phyloP scores from a whole-genome alignment of 495 filamentous ascomycete species.

The Lindgomyces ingoldianus region DNA sequence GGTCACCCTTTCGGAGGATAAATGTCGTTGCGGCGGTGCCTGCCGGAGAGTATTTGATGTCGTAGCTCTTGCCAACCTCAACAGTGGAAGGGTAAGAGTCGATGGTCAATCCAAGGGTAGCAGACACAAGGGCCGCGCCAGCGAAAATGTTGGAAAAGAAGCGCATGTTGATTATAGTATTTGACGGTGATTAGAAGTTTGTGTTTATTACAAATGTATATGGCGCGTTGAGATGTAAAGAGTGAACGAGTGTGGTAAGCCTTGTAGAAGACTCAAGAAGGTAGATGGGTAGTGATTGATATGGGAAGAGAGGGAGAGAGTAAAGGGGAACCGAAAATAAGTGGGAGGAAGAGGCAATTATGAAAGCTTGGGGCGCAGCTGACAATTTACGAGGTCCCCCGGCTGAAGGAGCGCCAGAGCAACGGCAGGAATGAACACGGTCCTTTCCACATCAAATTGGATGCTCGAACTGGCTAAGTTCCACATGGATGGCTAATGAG shows the following conservation, averaged over 20 bases:
- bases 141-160: constrained; percentile 39
- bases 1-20: constrained; percentile 39
- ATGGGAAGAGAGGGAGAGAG: constrained; percentile 4
- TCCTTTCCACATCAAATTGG: constrained; percentile 6
- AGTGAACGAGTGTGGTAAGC: constrained; percentile 31
- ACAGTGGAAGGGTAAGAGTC: constrained; percentile 30
- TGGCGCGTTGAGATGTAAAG: background rate
- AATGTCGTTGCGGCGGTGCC: constrained; percentile 40
- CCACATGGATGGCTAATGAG: constrained; percentile 21
- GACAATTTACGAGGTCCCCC: constrained; percentile 23
- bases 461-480: constrained; percentile 1
- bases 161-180: constrained; percentile 37
- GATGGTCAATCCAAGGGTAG: constrained; percentile 37
- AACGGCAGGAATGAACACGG: constrained; percentile 29
- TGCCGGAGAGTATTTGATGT: constrained; percentile 31
- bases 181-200: constrained; percentile 7
- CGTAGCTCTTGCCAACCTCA: constrained; percentile 18
- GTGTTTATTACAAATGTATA: constrained; percentile 19
- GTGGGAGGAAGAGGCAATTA: background rate
- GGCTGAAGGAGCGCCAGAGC: constrained; percentile 24
- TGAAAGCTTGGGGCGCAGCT: constrained; percentile 24
- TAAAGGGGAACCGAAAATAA: constrained; percentile 4
- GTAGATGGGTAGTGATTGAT: background rate
- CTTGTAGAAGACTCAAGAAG: background rate
- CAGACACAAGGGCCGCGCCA: constrained; percentile 38